These are phyloP conservation scores for Citrus maxima DNA, from an alignment of 345 rosid species.

Conservation along the genomic window DNA sequence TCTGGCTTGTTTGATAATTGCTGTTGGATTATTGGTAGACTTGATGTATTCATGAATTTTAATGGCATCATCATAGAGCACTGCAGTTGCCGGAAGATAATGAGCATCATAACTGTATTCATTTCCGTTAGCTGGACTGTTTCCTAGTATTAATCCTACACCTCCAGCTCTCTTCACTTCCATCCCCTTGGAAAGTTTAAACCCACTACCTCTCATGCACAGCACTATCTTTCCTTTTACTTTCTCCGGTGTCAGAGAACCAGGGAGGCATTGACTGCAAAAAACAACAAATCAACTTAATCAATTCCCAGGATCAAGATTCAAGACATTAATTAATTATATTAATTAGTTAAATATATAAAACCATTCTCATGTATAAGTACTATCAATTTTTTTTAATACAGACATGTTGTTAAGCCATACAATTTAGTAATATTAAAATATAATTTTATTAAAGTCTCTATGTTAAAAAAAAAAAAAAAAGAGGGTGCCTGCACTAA, in stretches of 20 bases:
- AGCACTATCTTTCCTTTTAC: slow-evolving; percentile 80
- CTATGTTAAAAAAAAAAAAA: too few species aligned
- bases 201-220: slow-evolving; percentile 64
- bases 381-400: too few species aligned
- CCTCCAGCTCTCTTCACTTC: slow-evolving; percentile 88
- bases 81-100: slow-evolving; percentile 54
- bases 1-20: slow-evolving; percentile 36
- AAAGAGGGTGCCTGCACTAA: too few species aligned
- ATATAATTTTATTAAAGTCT: too few species aligned
- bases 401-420: accelerated
- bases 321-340: too few species aligned
- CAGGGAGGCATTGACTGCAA: slow-evolving; percentile 68
- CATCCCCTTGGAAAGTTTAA: slow-evolving; percentile 56
- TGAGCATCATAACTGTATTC: slow-evolving; percentile 40
- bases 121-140: slow-evolving; percentile 29
- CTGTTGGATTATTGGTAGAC: slow-evolving; percentile 53
- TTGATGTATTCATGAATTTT: slow-evolving; percentile 53
- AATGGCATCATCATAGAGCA: slow-evolving; percentile 25
- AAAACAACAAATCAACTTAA: not conserved
- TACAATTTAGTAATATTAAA: too few species aligned
- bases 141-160: slow-evolving; percentile 66
- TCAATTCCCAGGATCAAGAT: not conserved
- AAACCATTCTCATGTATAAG: too few species aligned
- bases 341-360: too few species aligned
- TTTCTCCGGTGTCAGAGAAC: slow-evolving; percentile 49